Conservation (phyloP, 306 rosid genomes). For the Potentilla sterilis region DNA sequence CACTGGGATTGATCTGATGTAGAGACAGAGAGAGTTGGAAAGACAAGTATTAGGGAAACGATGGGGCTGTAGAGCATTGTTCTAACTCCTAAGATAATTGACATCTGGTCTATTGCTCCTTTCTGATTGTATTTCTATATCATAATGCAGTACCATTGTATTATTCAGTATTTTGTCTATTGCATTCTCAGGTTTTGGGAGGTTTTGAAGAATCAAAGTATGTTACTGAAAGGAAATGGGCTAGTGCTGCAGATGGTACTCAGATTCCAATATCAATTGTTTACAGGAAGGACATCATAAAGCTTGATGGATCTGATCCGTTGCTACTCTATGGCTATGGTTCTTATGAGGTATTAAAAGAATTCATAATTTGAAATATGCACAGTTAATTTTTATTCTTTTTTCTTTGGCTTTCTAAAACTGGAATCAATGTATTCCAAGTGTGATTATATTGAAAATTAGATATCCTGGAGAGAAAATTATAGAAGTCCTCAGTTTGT, state of each 20-base stretch:
- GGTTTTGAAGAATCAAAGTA: conserved; percentile 75
- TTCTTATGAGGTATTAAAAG: conserved; percentile 77
- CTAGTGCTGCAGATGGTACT: conserved; percentile 69
- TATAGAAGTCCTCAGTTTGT: too few species aligned
- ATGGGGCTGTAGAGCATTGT: neutral
- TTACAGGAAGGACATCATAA: conserved; percentile 71
- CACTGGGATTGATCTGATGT: neutral
- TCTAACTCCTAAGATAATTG: neutral
- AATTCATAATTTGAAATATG: neutral
- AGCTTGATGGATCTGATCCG: conserved; percentile 90
- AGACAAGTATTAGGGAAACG: neutral
- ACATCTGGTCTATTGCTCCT: neutral
- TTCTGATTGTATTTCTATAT: neutral
- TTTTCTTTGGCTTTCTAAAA: neutral
- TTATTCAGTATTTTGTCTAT: neutral
- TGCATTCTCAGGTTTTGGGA: conserved; percentile 67
- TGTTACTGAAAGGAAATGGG: conserved; percentile 90
- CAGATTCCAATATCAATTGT: conserved; percentile 82
- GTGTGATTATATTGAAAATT: conserved; percentile 15
- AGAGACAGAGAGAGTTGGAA: conserved; percentile 3
- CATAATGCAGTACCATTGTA: conserved; percentile 3
- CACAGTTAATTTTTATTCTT: neutral
- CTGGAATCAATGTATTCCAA: conserved; percentile 22
- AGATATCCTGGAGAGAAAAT: too few species aligned
- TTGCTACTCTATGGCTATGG: conserved; percentile 93